Evolutionary conservation across 1,139 yeast genomes (phyloP).

Genomic region (Saccharomyces hybrid): DNA sequence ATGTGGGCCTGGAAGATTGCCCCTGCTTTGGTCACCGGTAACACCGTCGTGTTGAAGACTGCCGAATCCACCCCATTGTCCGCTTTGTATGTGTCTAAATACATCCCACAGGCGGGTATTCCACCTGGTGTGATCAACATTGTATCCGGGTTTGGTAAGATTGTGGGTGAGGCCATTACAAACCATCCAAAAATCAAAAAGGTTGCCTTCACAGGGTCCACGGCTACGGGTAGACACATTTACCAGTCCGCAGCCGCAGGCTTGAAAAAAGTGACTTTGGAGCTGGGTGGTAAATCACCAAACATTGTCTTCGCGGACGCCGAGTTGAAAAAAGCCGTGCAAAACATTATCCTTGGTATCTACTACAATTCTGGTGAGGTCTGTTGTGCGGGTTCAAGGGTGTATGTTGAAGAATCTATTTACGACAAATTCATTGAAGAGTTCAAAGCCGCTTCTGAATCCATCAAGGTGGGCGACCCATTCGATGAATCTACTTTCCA

Average conservation of each 20-base stretch:
- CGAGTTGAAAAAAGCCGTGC: conserved; percentile 41
- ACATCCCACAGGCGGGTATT: conserved; percentile 46
- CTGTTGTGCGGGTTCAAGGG: conserved; percentile 60
- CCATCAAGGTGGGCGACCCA: conserved; percentile 49
- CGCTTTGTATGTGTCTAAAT: conserved; percentile 45
- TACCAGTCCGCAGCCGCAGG: conserved; percentile 46
- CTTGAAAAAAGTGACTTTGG: conserved; percentile 54
- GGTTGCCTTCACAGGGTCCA: conserved; percentile 58
- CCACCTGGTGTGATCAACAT: conserved; percentile 55
- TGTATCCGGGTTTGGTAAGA: conserved; percentile 52
- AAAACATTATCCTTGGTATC: conserved; percentile 39
- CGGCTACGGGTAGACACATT: conserved; percentile 51
- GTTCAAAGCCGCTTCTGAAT: conserved; percentile 43
- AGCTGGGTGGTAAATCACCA: conserved; percentile 60
- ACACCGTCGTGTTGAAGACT: conserved; percentile 51
- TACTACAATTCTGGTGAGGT: conserved; percentile 60
- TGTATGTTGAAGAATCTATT: conserved; percentile 50
- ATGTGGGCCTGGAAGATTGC: conserved; percentile 60
- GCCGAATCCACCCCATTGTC: conserved; percentile 58
- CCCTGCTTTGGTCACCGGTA: conserved; percentile 56
- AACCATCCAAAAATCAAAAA: conserved; percentile 46
- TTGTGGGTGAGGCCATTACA: conserved; percentile 50
- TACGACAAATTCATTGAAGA: conserved; percentile 44
- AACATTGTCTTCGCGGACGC: conserved; percentile 54
- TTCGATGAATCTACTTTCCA: conserved; percentile 49